Base-by-base conservation (phyloP, 108 stramenopile genomes). In the Discostella pseudostelligera region DNA sequence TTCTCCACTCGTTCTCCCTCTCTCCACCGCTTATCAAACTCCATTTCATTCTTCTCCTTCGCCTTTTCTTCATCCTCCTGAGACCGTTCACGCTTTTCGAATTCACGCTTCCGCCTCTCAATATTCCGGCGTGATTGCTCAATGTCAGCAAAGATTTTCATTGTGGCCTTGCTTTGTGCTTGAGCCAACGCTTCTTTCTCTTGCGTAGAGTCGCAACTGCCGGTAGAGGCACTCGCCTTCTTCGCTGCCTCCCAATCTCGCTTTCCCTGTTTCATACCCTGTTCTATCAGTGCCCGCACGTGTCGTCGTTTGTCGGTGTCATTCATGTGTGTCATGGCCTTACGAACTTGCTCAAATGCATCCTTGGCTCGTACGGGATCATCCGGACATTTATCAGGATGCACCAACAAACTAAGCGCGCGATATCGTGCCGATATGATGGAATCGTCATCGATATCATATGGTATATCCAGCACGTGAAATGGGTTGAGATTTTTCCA, bases 401-500 rank as follows among this genome's bases (percentile, higher is more conserved):
- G 93, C 3, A 94, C 67, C 46, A 94, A 35, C 51, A 90, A 61
- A 50, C 83, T 84, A 11, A 94, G 56, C 7, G 88, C 89, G 69
- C 89, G 88, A 74, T 90, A 94, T 51, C 93, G 81, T 26, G 82
- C 70, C 3, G 89, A 87, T 48, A 94, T 79, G 10, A 76, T 53
- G 24, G 78, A 74, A 32, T 74, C 78, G 28, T 90, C 86, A 36
- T 94, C 87, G 9, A 87, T 81, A 4, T 77, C 80, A 48, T 81
- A 65, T 19, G 87, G 74, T 4, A 90, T 56, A 58, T 88, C 87
- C 32, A 94, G 63, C 0, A 94, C 89, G 63, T 70, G 73, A 55
- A 79, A 94, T 21, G 93, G 93, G 69, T 94, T 94, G 20, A 94
- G 75, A 59, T 94, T 94, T 16, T 85, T 83, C 93, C 93, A 94